Base-by-base conservation (phyloP, 1,139 yeast genomes). In the Hyphopichia pseudoburtonii region DNA sequence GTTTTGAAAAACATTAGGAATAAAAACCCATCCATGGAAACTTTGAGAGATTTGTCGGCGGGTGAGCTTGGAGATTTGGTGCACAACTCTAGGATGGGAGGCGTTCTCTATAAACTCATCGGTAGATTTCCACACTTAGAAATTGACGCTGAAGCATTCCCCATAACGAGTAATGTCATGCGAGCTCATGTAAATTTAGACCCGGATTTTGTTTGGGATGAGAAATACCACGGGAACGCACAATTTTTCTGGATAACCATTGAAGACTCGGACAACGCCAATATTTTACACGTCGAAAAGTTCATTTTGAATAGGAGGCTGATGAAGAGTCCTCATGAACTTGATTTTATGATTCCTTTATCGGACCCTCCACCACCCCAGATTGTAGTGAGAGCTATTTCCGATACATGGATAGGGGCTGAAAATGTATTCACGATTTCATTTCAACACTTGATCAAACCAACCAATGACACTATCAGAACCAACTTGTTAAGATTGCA, bases 211-310 rank as follows among this genome's bases (percentile, higher is more conserved):
- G 63, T 69, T 3, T 92, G 97, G 97, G 96, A 87, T 58, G 79
- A 72, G 32, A 76, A 75, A 38, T 67, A 77, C 40, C 98, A 94
- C 57, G 96, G 96, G 0, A 78, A 75, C 45, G 85, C 87, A 3
- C 95, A 89, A 56, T 76, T 81, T 50, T 94, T 90, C 53, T 94
- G 98, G 98, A 73, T 94, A 3, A 75, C 92, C 50, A 95, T 90
- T 10, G 96, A 89, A 58, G 94, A 84, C 46, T 86, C 94, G 17
- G 83, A 85, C 38, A 80, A 82, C 34, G 76, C 85, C 1, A 78
- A 77, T 43, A 78, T 94, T 30, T 61, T 90, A 15, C 97, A 94
- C 54, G 85, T 82, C 40, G 96, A 92, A 47, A 86, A 82, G 54
- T 76, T 90, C 42, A 76, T 89, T 25, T 58, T 90, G 35, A 78